Conservation (phyloP, 2,329 filamentous ascomycete genomes). For the Ceratocystis smalleyi region DNA sequence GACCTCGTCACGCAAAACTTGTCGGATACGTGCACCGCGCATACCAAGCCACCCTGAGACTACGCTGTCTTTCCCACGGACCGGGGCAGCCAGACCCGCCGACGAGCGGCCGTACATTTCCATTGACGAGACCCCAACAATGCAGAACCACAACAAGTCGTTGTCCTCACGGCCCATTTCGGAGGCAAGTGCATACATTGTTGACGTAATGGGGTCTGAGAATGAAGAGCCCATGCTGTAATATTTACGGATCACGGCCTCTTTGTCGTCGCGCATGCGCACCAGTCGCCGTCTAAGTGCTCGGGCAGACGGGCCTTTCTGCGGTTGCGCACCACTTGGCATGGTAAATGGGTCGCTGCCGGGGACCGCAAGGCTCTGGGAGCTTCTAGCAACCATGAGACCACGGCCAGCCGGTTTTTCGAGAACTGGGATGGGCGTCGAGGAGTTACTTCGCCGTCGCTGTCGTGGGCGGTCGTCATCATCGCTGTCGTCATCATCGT, state of each 20-base stretch:
- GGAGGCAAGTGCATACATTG: constrained; percentile 86
- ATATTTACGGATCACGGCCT: constrained; percentile 61
- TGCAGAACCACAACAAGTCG: constrained; percentile 84
- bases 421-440: constrained; percentile 41
- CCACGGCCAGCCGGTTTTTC: constrained; percentile 44
- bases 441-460: constrained; percentile 76
- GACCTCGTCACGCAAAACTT: constrained; percentile 82
- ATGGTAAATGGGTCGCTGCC: constrained; percentile 37
- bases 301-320: constrained; percentile 40
- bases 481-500: constrained; percentile 45
- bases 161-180: constrained; percentile 95
- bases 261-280: constrained; percentile 60
- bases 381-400: constrained; percentile 39
- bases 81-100: constrained; percentile 53
- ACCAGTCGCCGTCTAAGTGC: constrained; percentile 58
- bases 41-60: constrained; percentile 65
- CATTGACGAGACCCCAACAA: constrained; percentile 87
- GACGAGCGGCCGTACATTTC: constrained; percentile 81
- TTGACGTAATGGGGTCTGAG: constrained; percentile 84
- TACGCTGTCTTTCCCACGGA: constrained; percentile 39
- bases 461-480: constrained; percentile 61
- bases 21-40: constrained; percentile 67
- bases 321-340: constrained; percentile 43
- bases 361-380: constrained; percentile 26
- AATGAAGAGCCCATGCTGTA: constrained; percentile 80